These are phyloP conservation scores for Tetrahymena malaccensis DNA, from an alignment of 73 alveolate genomes.

Conservation along the genomic window DNA sequence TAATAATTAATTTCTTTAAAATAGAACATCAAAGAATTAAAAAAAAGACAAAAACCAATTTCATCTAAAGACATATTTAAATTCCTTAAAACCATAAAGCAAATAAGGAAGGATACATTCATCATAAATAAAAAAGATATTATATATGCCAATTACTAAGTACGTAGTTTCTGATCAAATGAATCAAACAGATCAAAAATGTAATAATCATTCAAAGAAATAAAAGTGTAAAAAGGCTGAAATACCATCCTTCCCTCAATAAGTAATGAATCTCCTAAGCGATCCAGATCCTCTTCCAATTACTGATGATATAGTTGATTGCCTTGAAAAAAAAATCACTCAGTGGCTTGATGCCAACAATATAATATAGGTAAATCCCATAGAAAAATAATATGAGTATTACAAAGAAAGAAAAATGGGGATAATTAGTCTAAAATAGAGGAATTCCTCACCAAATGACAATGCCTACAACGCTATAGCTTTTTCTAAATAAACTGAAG, in stretches of 20 bases:
- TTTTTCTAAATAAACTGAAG: neutral
- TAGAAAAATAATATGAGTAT: neutral
- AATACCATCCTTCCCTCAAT: neutral
- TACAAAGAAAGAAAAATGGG: neutral
- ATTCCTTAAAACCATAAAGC: neutral
- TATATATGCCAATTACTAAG: neutral
- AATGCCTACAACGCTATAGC: neutral
- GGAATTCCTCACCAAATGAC: neutral
- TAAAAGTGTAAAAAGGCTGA: neutral
- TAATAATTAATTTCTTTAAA: neutral
- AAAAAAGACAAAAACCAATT: neutral
- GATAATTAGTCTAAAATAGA: neutral
- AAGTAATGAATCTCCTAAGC: neutral
- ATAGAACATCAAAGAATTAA: neutral
- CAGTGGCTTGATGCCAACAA: neutral
- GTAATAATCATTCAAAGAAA: neutral
- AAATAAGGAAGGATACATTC: neutral
- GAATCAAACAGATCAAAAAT: neutral
- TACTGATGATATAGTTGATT: neutral
- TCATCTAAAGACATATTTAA: neutral
- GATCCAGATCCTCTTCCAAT: neutral
- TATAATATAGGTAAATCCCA: neutral
- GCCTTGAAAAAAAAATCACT: neutral
- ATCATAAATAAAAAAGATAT: neutral
- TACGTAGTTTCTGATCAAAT: neutral